Evolutionary conservation across 2,329 filamentous ascomycete genomes (phyloP).

Genomic region (Cordyceps pruinosa): DNA sequence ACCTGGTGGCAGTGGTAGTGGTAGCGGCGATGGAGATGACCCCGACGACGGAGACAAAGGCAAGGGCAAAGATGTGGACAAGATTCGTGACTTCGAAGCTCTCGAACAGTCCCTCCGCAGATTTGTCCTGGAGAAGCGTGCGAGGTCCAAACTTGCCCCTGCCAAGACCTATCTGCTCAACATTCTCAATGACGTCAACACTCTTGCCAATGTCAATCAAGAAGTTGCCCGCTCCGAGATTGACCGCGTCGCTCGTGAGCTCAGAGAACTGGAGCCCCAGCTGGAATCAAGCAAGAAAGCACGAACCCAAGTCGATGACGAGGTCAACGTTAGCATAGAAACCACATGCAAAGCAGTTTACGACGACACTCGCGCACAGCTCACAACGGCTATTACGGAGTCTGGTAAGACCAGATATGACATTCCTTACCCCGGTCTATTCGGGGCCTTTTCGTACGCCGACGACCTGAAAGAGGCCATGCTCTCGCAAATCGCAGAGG

Average conservation of each 20-base stretch:
- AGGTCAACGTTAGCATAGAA: constrained; percentile 77
- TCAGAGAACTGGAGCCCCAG: constrained; percentile 75
- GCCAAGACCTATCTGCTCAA: constrained; percentile 94
- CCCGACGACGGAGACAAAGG: constrained; percentile 57
- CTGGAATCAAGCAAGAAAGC: constrained; percentile 80
- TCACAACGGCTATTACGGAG: constrained; percentile 67
- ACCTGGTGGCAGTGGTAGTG: constrained; percentile 45
- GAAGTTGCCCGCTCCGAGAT: constrained; percentile 83
- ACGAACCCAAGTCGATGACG: constrained; percentile 69
- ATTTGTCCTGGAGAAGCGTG: constrained; percentile 93
- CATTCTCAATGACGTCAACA: constrained; percentile 78
- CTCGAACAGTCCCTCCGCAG: constrained; percentile 82
- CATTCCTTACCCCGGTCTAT: constrained; percentile 78
- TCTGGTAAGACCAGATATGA: constrained; percentile 73
- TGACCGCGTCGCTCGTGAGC: constrained; percentile 71
- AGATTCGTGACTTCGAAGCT: constrained; percentile 80
- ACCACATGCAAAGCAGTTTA: constrained; percentile 81
- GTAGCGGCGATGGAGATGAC: constrained; percentile 50
- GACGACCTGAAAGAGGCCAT: constrained; percentile 90
- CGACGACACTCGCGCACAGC: constrained; percentile 66
- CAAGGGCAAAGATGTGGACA: constrained; percentile 84
- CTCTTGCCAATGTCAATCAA: constrained; percentile 76
- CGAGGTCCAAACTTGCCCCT: constrained; percentile 89
- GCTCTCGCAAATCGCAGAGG: constrained; percentile 76
- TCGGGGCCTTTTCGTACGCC: constrained; percentile 82